Base-by-base conservation (phyloP, 164 flowering plant genomes). In the Annona squamosa region DNA sequence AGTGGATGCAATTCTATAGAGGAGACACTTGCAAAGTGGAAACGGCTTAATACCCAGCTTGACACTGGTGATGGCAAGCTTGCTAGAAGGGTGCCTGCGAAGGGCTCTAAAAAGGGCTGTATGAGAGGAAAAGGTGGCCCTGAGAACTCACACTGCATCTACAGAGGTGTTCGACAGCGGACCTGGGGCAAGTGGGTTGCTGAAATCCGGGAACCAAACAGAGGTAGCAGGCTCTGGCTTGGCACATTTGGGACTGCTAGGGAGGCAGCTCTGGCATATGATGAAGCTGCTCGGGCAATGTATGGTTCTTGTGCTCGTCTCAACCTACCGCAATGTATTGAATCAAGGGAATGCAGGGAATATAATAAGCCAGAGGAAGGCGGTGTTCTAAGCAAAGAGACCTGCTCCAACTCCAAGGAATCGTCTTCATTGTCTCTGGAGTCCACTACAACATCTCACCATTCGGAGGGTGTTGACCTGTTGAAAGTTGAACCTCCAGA, bases 151-250 rank as follows among this genome's bases (percentile, higher is more conserved):
- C 47, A 17, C 0, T 87, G 90, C 68, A 84, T 78, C 9, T 93
- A 81, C 86, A 84, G 98, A 74, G 97, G 98, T 1, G 97, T 91
- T 2, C 79, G 98, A 77, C 98, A 93, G 82, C 83, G 97, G 75
- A 90, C 93, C 0, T 92, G 94, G 94, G 97, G 96, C 1, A 90
- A 89, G 75, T 92, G 97, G 95, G 95, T 92, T 2, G 91, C 96
- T 0, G 98, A 89, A 71, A 89, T 89, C 66, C 77, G 91, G 1
- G 88, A 86, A 78, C 91, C 93, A 1, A 84, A 87, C 18, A 68
- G 89, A 10, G 90, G 90, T 0, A 85, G 71, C n/a, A 80, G 89
- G 37, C 85, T 86, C 1, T 89, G 93, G 91, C 80, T 88, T 5
- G 90, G 90, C 1, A 89, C 91, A 1, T 87, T 83, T 26, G 71